A percentile compares a stretch with the other conserved stretches of the same genome.
phyloP scores from a whole-genome alignment of 208 protist species.

The Trypanosoma cruzi region DNA sequence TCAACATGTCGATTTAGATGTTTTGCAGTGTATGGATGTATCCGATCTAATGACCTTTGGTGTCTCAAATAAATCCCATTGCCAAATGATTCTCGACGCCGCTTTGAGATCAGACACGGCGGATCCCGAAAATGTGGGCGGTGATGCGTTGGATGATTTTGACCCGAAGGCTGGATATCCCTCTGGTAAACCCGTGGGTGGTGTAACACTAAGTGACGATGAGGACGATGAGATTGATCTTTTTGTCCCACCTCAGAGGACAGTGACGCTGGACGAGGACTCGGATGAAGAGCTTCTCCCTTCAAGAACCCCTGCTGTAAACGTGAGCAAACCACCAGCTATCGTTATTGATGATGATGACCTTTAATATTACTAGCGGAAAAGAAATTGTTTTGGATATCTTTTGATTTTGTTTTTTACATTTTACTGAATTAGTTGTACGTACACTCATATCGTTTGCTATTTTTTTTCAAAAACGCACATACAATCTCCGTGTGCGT shows the following conservation, averaged over 20 bases:
- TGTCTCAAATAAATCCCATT: constrained; percentile 19
- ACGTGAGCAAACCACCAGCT: constrained; percentile 5
- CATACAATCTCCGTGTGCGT: no score
- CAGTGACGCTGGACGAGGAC: constrained; percentile 24
- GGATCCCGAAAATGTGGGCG: neutral
- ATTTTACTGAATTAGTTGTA: constrained; percentile 4
- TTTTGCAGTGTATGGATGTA: constrained; percentile 32
- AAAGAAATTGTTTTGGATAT: neutral
- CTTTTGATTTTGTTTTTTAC: neutral
- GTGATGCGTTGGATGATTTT: neutral
- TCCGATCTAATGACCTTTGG: constrained; percentile 32
- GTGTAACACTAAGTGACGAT: constrained; percentile 3
- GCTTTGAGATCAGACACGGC: constrained; percentile 11
- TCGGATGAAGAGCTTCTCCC: constrained; percentile 23
- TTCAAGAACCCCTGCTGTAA: neutral
- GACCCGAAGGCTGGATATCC: neutral
- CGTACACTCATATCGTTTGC: neutral
- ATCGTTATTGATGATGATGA: constrained; percentile 27
- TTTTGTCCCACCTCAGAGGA: neutral
- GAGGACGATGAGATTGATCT: constrained; percentile 20
- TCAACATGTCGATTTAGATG: constrained; percentile 32
- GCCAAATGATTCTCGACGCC: constrained; percentile 26
- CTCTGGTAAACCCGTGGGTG: neutral
- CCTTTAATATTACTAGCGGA: constrained; percentile 7
- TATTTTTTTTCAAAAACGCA: no score